Evolutionary conservation across 495 filamentous ascomycete species (phyloP).

Genomic region (Podospora fimiseda): DNA sequence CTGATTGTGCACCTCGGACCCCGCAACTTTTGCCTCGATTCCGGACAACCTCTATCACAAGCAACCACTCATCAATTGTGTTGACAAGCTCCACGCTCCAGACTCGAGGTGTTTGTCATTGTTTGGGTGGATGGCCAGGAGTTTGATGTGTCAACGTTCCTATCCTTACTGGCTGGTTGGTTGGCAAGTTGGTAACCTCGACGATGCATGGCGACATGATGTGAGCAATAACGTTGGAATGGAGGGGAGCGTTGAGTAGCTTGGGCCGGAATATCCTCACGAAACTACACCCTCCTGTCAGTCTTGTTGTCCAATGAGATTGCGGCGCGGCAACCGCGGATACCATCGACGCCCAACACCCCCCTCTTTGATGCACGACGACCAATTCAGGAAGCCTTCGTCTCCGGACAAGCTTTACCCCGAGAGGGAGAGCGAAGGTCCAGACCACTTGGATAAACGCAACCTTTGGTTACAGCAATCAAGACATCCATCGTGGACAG

Average conservation of each 20-base stretch:
- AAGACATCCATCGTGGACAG: conserved; percentile 3
- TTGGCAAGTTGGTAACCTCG: too few species aligned
- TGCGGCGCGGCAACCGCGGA: background rate
- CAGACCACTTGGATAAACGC: background rate
- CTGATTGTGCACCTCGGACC: background rate
- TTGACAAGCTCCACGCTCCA: background rate
- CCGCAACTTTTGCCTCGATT: background rate
- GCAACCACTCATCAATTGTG: too few species aligned
- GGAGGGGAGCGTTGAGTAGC: background rate
- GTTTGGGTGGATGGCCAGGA: background rate
- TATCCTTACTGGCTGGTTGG: too few species aligned
- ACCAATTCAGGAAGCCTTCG: background rate
- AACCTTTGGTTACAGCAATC: background rate
- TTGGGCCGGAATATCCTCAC: background rate
- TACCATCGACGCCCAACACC: background rate
- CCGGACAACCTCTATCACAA: too few species aligned
- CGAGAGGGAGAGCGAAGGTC: background rate
- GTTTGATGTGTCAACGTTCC: too few species aligned
- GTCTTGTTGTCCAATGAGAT: background rate
- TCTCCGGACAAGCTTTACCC: background rate
- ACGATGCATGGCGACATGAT: background rate
- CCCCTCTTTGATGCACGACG: background rate
- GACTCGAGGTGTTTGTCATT: background rate
- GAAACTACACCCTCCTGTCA: background rate
- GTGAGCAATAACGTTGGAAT: background rate